Conservation (phyloP, 1,284 basidiomycete species). For the Leccinum fallax region DNA sequence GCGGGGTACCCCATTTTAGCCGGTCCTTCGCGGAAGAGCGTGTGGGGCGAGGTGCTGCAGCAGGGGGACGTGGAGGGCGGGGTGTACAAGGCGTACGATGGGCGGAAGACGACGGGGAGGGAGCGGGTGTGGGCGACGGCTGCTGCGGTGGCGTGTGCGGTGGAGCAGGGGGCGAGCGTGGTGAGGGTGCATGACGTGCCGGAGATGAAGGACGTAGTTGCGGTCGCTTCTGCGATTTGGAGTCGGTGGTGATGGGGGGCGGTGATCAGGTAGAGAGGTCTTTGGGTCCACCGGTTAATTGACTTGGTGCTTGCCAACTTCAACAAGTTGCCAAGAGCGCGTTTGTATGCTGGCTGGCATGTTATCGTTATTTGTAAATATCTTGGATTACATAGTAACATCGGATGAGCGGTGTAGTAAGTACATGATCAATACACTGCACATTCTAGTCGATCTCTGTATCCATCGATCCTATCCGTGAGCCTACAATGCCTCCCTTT, state of each 20-base stretch:
- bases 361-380: too few species aligned
- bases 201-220: conserved; percentile 60
- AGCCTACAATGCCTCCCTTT: too few species aligned
- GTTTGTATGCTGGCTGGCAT: too few species aligned
- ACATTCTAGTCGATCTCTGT: too few species aligned
- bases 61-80: conserved; percentile 39
- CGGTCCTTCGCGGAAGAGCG: conserved; percentile 83
- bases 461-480: too few species aligned
- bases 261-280: too few species aligned
- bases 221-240: conserved; percentile 24
- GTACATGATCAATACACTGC: too few species aligned
- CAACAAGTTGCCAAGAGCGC: background rate
- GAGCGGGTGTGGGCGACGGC: conserved; percentile 84
- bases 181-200: conserved; percentile 86
- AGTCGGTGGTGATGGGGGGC: background rate
- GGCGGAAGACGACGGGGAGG: conserved; percentile 54
- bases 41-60: conserved; percentile 69
- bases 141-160: conserved; percentile 75
- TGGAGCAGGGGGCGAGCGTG: conserved; percentile 73
- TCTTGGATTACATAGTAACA: too few species aligned
- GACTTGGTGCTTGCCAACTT: background rate
- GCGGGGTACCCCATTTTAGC: conserved; percentile 73
- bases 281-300: too few species aligned
- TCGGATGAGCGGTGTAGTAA: too few species aligned
- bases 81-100: conserved; percentile 39